Conservation (phyloP, 345 rosid species). For the Salix viminalis region DNA sequence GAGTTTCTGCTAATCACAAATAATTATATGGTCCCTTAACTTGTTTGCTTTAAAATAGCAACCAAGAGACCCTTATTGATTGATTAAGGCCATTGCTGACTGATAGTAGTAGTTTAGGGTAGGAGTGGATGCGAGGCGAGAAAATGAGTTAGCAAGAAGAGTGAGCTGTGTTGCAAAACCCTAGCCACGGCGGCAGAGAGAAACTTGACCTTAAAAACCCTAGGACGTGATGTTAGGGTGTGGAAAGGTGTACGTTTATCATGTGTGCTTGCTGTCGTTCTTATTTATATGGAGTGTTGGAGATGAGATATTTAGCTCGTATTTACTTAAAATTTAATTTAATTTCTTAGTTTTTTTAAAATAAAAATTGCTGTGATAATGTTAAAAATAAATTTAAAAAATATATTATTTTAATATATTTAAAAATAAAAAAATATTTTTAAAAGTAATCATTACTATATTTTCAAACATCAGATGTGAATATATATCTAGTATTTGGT, state of each 20-base stretch:
- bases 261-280: background rate
- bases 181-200: slow-evolving; percentile 55
- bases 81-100: slow-evolving; percentile 32
- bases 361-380: no score
- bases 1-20: background rate
- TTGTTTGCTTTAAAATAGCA: slow-evolving; percentile 15
- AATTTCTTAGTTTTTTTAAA: no score
- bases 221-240: slow-evolving; percentile 10
- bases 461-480: no score
- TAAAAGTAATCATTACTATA: no score
- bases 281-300: no score
- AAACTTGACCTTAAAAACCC: slow-evolving; percentile 46
- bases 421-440: no score
- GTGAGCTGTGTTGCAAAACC: slow-evolving; percentile 27
- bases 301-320: no score
- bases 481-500: no score
- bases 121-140: slow-evolving; percentile 8
- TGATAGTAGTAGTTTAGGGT: background rate
- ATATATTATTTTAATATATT: no score
- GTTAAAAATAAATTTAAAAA: no score
- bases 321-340: no score
- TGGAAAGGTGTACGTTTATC: slow-evolving; percentile 11
- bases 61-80: slow-evolving; percentile 29
- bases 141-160: background rate
- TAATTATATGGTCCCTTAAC: background rate